Conservation (phyloP, 106 monocot species). For the Posidonia australis region DNA sequence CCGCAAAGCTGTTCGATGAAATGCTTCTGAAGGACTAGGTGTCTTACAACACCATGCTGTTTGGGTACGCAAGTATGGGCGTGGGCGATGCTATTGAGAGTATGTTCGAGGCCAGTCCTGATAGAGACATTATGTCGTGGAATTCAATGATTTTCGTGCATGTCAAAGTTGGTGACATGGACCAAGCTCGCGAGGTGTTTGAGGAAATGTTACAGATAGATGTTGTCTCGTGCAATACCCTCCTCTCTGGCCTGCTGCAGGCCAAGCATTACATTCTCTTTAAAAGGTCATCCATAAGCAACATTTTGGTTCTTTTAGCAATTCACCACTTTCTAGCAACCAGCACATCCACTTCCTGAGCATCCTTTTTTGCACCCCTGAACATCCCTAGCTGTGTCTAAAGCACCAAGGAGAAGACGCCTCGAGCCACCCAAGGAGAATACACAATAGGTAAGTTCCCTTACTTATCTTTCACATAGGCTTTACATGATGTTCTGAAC, state of each 20-base stretch:
- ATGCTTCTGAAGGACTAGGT: slow-evolving; percentile 15
- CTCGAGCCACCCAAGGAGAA: no score
- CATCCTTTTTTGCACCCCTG: no score
- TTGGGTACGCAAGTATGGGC: neutral
- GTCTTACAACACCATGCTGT: slow-evolving; percentile 11
- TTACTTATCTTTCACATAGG: no score
- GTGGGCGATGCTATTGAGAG: neutral
- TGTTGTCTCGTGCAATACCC: slow-evolving; percentile 10
- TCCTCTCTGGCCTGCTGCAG: slow-evolving; percentile 24
- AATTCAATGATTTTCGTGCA: slow-evolving; percentile 4
- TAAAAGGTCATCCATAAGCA: no score
- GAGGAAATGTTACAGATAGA: slow-evolving; percentile 4
- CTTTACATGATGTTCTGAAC: no score
- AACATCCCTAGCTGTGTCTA: no score
- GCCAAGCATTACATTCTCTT: slow-evolving; percentile 7
- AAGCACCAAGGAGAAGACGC: no score
- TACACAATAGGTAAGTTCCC: no score
- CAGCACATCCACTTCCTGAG: no score
- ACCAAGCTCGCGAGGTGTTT: slow-evolving; percentile 4
- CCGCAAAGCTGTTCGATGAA: no score
- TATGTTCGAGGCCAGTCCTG: neutral
- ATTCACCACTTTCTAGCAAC: no score
- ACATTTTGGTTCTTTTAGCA: no score
- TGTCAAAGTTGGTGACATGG: neutral
- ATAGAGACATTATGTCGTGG: slow-evolving; percentile 1